Percentiles rank a stretch among this genome's conserved stretches.
phyloP scores from a whole-genome alignment of 108 stramenopile species.

The Aurantiochytrium sp. region DNA sequence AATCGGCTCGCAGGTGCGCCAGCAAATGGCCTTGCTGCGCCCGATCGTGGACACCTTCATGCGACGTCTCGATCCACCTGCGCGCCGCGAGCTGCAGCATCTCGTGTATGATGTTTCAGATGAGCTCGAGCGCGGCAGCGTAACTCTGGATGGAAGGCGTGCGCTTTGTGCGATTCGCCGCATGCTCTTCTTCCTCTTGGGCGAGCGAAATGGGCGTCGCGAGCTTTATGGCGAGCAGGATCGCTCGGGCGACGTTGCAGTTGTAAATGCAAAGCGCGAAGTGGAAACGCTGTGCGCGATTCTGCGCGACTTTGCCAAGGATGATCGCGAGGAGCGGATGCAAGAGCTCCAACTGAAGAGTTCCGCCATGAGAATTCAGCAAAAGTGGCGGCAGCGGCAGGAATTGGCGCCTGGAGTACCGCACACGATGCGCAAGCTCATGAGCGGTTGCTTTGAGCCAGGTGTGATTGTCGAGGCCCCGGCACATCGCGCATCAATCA shows the following conservation, averaged over 20 bases:
- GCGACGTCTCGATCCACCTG: background rate
- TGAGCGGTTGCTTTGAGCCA: background rate
- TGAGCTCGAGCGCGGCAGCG: background rate
- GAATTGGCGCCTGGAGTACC: background rate
- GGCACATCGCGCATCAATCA: background rate
- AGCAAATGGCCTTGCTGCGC: background rate
- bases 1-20: background rate
- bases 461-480: background rate
- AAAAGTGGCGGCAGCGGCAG: constrained; percentile 4
- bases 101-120: background rate
- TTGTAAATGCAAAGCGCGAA: background rate
- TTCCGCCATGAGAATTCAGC: background rate
- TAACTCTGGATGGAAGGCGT: background rate
- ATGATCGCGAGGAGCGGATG: constrained; percentile 2
- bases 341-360: background rate
- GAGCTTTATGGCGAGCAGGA: background rate
- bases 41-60: background rate
- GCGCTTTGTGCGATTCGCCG: background rate
- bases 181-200: background rate
- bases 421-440: background rate
- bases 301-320: constrained; percentile 9
- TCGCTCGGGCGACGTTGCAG: background rate
- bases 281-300: background rate
- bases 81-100: background rate
- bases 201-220: constrained; percentile 9